Evolutionary conservation across 1,139 yeast species (phyloP).

Genomic region (Kurtzmaniella natalensis): DNA sequence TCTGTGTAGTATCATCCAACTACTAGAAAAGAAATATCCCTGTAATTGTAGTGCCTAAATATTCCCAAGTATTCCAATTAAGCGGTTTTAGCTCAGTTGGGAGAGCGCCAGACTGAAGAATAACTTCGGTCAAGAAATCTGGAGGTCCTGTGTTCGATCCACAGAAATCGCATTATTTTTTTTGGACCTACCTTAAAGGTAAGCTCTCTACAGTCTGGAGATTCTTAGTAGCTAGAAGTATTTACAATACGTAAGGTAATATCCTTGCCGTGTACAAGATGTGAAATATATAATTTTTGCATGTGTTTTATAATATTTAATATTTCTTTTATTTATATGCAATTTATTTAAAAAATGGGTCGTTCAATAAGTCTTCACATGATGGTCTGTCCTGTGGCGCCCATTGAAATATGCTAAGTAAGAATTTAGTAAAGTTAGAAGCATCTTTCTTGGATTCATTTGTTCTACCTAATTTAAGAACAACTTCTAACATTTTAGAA

Average conservation of each 20-base stretch:
- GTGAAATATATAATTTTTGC: too few species aligned
- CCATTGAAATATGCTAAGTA: conserved; percentile 48
- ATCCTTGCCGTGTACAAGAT: too few species aligned
- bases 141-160: conserved; percentile 57
- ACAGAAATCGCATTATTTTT: conserved; percentile 25
- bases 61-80: not conserved
- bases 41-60: too few species aligned
- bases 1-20: too few species aligned
- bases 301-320: too few species aligned
- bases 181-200: too few species aligned
- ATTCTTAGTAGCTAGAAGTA: too few species aligned
- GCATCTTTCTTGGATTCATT: conserved; percentile 16
- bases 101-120: conserved; percentile 4
- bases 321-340: not conserved
- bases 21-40: too few species aligned
- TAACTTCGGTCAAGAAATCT: conserved; percentile 21
- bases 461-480: conserved; percentile 34
- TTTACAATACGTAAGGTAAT: too few species aligned
- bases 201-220: too few species aligned
- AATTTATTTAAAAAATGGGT: conserved; percentile 18
- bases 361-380: conserved; percentile 41
- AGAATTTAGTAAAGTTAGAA: conserved; percentile 23
- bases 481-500: conserved; percentile 35
- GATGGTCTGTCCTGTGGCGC: conserved; percentile 45
- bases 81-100: conserved; percentile 4